Percentiles rank a stretch among this genome's conserved stretches.
Conservation (phyloP, 2,329 filamentous ascomycete species). For the Colletotrichum sp. region DNA sequence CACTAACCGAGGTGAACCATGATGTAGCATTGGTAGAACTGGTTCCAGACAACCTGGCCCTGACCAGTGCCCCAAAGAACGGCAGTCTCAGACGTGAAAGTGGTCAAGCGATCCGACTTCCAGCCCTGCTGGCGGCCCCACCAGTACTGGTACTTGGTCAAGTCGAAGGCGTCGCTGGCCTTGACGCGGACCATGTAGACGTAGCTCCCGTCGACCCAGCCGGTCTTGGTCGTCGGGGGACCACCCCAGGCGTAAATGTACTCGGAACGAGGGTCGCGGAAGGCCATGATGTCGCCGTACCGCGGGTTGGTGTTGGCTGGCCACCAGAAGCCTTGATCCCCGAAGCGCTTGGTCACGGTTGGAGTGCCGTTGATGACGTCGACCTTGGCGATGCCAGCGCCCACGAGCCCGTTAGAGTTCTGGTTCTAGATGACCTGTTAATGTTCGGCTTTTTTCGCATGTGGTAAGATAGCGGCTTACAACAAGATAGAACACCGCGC, state of each 20-base stretch:
- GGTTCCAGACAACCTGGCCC: slow-evolving; percentile 41
- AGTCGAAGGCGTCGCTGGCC: slow-evolving; percentile 37
- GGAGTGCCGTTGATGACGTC: slow-evolving; percentile 35
- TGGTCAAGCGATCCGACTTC: slow-evolving; percentile 33
- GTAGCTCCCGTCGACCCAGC: slow-evolving; percentile 30
- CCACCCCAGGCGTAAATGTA: slow-evolving; percentile 44
- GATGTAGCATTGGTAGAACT: slow-evolving; percentile 37
- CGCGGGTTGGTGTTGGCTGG: slow-evolving; percentile 30
- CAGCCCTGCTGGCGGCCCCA: slow-evolving; percentile 42
- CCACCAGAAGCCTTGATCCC: slow-evolving; percentile 41
- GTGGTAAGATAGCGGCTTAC: slow-evolving; percentile 24
- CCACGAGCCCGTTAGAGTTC: slow-evolving; percentile 37
- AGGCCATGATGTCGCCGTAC: slow-evolving; percentile 42
- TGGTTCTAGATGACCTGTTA: background rate
- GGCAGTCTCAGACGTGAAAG: slow-evolving; percentile 39
- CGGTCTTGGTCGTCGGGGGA: slow-evolving; percentile 33
- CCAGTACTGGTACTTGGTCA: slow-evolving; percentile 43
- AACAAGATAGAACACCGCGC: slow-evolving; percentile 40
- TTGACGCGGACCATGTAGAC: slow-evolving; percentile 41
- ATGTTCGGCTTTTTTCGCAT: no score
- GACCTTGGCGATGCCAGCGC: slow-evolving; percentile 40
- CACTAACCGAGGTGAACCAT: slow-evolving; percentile 34
- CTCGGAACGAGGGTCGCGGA: slow-evolving; percentile 39
- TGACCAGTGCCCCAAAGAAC: slow-evolving; percentile 42
- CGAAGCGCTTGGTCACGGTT: slow-evolving; percentile 37